Percentiles rank a stretch among this genome's conserved stretches.
phyloP scores from a whole-genome alignment of 176 grass and related monocot species.

The Triticum turgidum region DNA sequence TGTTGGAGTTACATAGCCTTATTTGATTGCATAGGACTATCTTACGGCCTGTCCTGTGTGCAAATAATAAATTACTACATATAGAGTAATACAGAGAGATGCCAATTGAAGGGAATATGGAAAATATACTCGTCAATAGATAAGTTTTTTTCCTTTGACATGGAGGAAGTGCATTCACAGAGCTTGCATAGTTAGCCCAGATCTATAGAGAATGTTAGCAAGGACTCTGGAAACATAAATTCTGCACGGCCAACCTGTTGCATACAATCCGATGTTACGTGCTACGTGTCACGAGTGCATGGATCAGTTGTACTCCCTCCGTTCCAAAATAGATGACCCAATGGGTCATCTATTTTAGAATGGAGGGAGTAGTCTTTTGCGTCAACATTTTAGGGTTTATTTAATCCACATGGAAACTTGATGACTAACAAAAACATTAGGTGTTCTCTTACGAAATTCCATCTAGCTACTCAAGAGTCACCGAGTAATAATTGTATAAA shows the following conservation, averaged over 20 bases:
- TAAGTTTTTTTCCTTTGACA: background rate
- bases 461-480: background rate
- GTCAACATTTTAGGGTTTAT: background rate
- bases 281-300: background rate
- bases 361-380: background rate
- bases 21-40: background rate
- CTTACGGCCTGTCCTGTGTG: background rate
- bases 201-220: background rate
- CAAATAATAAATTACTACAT: background rate
- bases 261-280: background rate
- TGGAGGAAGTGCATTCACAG: background rate
- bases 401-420: too few species aligned
- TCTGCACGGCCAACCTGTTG: background rate
- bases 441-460: background rate
- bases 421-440: background rate
- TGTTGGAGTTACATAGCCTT: background rate
- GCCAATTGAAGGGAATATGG: background rate
- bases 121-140: background rate
- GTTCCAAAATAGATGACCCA: too few species aligned
- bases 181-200: background rate
- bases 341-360: too few species aligned
- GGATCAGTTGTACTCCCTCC: background rate
- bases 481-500: background rate
- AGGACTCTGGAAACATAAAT: background rate
- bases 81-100: background rate